These are phyloP conservation scores for Stachybotrys chartarum DNA, from an alignment of 2,329 filamentous ascomycete genomes.

Conservation along the genomic window DNA sequence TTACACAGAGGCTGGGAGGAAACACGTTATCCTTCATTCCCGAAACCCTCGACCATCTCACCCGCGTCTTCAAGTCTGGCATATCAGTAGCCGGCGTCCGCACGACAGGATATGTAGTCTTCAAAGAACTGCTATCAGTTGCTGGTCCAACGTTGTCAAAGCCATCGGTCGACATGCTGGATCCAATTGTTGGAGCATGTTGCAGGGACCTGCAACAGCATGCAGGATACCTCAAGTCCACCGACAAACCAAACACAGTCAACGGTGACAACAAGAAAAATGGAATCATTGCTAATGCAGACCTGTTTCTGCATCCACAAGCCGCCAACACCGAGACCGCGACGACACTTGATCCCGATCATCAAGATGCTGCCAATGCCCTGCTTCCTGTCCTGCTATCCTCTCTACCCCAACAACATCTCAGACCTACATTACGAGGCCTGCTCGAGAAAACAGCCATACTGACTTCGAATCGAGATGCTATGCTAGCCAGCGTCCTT, in stretches of 20 bases:
- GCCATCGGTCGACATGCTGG: constrained; percentile 55
- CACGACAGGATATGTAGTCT: constrained; percentile 50
- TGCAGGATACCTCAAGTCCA: constrained; percentile 37
- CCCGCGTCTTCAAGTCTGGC: constrained; percentile 60
- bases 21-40: constrained; percentile 53
- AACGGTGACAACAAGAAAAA: constrained; percentile 28
- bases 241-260: constrained; percentile 22
- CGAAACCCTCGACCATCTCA: constrained; percentile 61
- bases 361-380: constrained; percentile 48
- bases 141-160: constrained; percentile 63
- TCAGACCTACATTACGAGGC: constrained; percentile 65
- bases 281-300: constrained; percentile 53
- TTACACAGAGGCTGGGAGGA: constrained; percentile 51
- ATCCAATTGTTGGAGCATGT: constrained; percentile 55
- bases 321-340: constrained; percentile 21
- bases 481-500: constrained; percentile 75
- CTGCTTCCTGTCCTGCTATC: constrained; percentile 59
- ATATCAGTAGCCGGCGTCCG: constrained; percentile 49
- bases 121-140: constrained; percentile 49
- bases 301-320: constrained; percentile 55
- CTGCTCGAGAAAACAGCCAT: constrained; percentile 78
- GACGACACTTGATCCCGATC: constrained; percentile 31
- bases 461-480: constrained; percentile 57
- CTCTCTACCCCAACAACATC: constrained; percentile 55
- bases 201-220: constrained; percentile 66